Base-by-base conservation (phyloP, 169 alveolate genomes). In the Plasmodium reichenowi region DNA sequence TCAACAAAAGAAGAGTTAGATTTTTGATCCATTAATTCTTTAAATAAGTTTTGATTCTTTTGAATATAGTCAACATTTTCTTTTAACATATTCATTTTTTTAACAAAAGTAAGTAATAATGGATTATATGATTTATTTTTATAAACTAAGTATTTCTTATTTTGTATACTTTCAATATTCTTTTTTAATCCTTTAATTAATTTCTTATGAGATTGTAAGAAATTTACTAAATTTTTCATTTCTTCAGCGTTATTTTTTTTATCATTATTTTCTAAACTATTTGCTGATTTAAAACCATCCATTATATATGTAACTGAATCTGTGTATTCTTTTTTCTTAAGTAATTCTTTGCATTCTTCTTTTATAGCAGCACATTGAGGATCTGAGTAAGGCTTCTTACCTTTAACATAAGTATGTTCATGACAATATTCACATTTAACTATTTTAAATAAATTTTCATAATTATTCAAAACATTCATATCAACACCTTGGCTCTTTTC, bases 351-450 rank as follows among this genome's bases (percentile, higher is more conserved):
- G 47, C 89, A 78, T 58, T 78, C 89, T 4, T 78, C 56, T 52
- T 22, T 78, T 47, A 64, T 78, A 3, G 6, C 4, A 7, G 13
- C 64, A 59, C 89, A 78, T 12, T 78, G 50, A 22, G 50, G 78
- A 1, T 43, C 50, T 29, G 50, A 13, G 7, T 13, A 20, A 29
- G 43, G 43, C 1, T 56, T 56, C 17, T 17, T 17, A 2, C 64
- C 15, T 12, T 8, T 15, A 12, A 56, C 17, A 2, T 78, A 50
- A 2, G 13, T 13, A 24, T 64, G 24, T 17, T 43, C 47, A n/a
- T 22, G 12, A 43, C 89, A 78, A 10, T 78, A 78, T 45, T 78
- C 75, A n/a, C 89, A 78, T 78, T 29, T 78, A 26, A 67, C 26
- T 2, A 78, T 17, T 64, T 78, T 78, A 47, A 78, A 50, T 20